Evolutionary conservation across 129 eudicot species (phyloP).

Genomic region (Lonicera japonica): DNA sequence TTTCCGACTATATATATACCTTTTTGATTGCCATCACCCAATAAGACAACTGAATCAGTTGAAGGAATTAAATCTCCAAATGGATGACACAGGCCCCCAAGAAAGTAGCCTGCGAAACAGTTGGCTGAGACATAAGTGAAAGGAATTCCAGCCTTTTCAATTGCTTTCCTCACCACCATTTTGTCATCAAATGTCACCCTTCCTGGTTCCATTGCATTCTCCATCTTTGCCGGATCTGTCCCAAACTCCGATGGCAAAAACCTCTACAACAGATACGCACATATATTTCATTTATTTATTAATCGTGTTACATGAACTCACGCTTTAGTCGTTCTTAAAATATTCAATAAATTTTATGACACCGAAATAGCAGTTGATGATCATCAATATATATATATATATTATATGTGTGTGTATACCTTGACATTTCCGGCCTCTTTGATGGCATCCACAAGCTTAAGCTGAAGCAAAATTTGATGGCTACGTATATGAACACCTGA

Average conservation of each 20-base stretch:
- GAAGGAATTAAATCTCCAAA: constrained; percentile 48
- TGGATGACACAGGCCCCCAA: constrained; percentile 49
- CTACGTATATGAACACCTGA: constrained; percentile 80
- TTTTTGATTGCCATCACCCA: constrained; percentile 51
- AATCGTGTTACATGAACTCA: too few relatives aligned
- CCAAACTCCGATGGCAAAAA: constrained; percentile 44
- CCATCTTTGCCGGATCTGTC: constrained; percentile 30
- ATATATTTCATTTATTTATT: too few relatives aligned
- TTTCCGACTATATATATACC: too few relatives aligned
- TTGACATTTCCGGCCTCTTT: constrained; percentile 76
- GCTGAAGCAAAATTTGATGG: constrained; percentile 65
- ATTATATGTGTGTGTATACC: constrained; percentile 25
- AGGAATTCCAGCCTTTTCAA: constrained; percentile 22
- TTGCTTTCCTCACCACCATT: constrained; percentile 28
- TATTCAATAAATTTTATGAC: not conserved
- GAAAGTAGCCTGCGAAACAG: constrained; percentile 41
- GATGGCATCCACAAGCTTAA: constrained; percentile 83
- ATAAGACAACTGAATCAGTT: constrained; percentile 27
- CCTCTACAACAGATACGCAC: not conserved
- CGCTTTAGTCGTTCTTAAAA: too few relatives aligned
- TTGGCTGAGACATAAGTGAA: constrained; percentile 28
- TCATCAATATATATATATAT: too few relatives aligned
- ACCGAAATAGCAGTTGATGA: not conserved
- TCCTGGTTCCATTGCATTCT: constrained; percentile 30
- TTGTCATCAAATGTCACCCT: constrained; percentile 31